Percentiles rank a stretch among this genome's conserved stretches.
Evolutionary conservation across 208 protist species (phyloP).

Genomic region (Acanthamoeba royreba): DNA sequence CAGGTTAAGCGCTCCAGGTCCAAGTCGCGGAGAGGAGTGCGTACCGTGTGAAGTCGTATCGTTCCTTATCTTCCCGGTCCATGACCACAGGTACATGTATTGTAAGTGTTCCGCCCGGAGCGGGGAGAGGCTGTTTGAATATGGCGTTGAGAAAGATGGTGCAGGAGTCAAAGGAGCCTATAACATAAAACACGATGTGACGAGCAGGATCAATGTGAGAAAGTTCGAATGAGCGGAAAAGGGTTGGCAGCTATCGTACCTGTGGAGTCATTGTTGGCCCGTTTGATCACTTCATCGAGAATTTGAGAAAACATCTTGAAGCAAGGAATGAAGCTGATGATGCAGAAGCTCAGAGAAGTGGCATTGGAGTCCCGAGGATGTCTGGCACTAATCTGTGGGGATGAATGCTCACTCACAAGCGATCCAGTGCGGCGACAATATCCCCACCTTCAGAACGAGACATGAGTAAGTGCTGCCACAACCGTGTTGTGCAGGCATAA

Average conservation of each 20-base stretch:
- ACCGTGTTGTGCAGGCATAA: background rate
- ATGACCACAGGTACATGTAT: background rate
- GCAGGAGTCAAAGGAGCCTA: background rate
- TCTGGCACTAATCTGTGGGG: no score
- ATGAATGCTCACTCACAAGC: background rate
- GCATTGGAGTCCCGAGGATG: no score
- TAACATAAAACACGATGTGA: background rate
- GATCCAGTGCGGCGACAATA: background rate
- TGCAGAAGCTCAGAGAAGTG: conserved; percentile 52
- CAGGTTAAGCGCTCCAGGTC: background rate
- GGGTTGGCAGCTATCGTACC: background rate
- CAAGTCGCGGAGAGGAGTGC: background rate
- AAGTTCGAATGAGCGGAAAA: background rate
- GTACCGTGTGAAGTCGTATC: conserved; percentile 7
- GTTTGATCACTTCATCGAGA: background rate
- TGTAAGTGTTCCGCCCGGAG: background rate
- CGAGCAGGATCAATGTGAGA: background rate
- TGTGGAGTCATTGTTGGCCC: background rate
- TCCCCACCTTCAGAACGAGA: background rate
- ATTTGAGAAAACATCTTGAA: conserved; percentile 10
- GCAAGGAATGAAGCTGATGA: conserved; percentile 41
- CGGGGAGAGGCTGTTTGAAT: background rate
- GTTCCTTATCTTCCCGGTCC: background rate
- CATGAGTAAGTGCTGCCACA: background rate
- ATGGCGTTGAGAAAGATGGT: background rate